Conservation (phyloP, 2,329 filamentous ascomycete genomes). For the Colletotrichum godetiae region DNA sequence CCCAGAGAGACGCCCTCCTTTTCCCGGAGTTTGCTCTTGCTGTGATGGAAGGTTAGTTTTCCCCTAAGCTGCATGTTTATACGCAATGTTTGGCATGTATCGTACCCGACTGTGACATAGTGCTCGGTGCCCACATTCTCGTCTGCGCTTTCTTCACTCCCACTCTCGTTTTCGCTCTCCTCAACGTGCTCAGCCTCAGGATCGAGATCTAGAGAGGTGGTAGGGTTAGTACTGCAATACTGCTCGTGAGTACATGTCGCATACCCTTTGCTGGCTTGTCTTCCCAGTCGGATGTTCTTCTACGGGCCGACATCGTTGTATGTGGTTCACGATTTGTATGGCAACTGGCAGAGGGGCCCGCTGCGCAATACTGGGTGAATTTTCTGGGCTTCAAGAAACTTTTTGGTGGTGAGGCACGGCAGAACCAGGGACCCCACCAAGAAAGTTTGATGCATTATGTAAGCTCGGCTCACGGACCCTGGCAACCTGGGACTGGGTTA, state of each 20-base stretch:
- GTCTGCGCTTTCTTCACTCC: constrained; percentile 49
- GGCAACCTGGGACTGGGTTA: background rate
- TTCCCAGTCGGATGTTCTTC: constrained; percentile 34
- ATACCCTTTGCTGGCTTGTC: constrained; percentile 36
- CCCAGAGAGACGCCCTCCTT: constrained; percentile 77
- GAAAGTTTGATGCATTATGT: background rate
- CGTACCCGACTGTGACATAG: constrained; percentile 80
- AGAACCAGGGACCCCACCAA: constrained; percentile 28
- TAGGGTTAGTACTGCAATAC: background rate
- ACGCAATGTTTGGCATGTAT: background rate
- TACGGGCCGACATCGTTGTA: constrained; percentile 20
- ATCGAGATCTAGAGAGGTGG: constrained; percentile 30
- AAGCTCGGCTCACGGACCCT: background rate
- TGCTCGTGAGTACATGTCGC: background rate
- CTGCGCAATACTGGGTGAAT: constrained; percentile 31
- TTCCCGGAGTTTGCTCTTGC: constrained; percentile 86
- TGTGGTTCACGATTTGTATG: constrained; percentile 2
- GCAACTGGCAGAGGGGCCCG: background rate
- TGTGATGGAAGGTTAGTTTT: constrained; percentile 42
- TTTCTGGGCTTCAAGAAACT: constrained; percentile 37
- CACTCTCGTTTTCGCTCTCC: constrained; percentile 57
- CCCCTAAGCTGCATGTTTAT: background rate
- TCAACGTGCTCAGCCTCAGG: constrained; percentile 33
- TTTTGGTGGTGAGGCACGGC: constrained; percentile 37
- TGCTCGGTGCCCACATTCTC: constrained; percentile 81